Percentiles rank a stretch among this genome's conserved stretches.
Conservation (phyloP, 805 yeast genomes). For the Lipomyces sp. region DNA sequence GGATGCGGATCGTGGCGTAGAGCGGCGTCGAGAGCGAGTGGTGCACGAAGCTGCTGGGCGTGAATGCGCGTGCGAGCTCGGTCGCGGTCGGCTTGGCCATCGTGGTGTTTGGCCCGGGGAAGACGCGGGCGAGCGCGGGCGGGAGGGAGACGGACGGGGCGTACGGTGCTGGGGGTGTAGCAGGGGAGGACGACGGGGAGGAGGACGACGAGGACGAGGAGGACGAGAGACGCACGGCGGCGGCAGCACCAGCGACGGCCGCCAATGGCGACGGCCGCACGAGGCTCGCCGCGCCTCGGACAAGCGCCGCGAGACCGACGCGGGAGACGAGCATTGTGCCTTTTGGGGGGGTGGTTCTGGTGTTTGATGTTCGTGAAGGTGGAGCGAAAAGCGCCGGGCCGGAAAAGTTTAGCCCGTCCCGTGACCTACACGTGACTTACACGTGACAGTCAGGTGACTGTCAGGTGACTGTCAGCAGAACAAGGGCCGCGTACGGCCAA, state of each 20-base stretch:
- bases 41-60: slow-evolving; percentile 1
- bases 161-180: no score
- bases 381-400: no score
- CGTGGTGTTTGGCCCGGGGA: slow-evolving; percentile 9
- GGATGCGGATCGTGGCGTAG: slow-evolving; percentile 79
- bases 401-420: no score
- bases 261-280: not conserved
- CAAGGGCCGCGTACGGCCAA: no score
- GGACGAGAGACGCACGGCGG: not conserved
- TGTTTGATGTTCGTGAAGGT: no score
- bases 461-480: no score
- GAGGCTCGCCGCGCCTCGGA: not conserved
- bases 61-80: slow-evolving; percentile 17
- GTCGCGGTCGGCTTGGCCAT: slow-evolving; percentile 17
- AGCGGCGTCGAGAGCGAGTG: slow-evolving; percentile 41
- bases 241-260: not conserved
- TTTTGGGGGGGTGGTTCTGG: no score
- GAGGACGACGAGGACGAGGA: slow-evolving; percentile 1
- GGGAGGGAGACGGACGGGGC: slow-evolving; percentile 7
- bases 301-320: no score
- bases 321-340: no score
- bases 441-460: no score
- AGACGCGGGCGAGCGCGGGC: not conserved
- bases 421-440: no score
- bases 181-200: not conserved